Percentiles rank a stretch among this genome's conserved stretches.
phyloP scores from a whole-genome alignment of 148 eudicot genomes.

The Chenopodium album region DNA sequence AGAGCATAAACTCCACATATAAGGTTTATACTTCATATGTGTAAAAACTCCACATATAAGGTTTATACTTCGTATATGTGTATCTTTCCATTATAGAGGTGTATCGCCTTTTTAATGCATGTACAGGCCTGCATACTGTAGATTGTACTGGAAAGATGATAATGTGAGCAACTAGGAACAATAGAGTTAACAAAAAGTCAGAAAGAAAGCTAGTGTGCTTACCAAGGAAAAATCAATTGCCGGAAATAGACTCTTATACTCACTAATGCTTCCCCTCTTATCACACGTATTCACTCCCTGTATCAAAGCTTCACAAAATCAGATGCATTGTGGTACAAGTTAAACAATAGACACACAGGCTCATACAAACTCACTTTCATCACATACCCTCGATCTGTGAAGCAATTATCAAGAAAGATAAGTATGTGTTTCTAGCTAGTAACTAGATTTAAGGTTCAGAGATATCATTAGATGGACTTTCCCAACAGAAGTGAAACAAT shows the following conservation, averaged over 20 bases:
- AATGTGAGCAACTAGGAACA: background rate
- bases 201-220: conserved; percentile 24
- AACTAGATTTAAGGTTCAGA: background rate
- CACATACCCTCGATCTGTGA: background rate
- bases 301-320: conserved; percentile 5
- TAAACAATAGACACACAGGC: background rate
- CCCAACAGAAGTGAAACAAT: background rate
- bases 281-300: conserved; percentile 87
- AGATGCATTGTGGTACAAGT: background rate
- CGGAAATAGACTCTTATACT: conserved; percentile 61
- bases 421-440: background rate
- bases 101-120: background rate
- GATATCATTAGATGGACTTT: background rate
- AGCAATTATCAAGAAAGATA: background rate
- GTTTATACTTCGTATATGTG: background rate
- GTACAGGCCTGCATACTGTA: background rate
- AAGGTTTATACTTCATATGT: background rate
- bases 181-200: background rate
- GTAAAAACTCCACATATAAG: too few relatives aligned
- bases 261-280: conserved; percentile 71
- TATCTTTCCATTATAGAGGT: background rate
- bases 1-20: too few relatives aligned
- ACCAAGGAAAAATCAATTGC: conserved; percentile 78
- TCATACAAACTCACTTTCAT: background rate
- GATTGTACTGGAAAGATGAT: background rate